Conservation (phyloP, 345 rosid species). For the Odontarrhena argentea region DNA sequence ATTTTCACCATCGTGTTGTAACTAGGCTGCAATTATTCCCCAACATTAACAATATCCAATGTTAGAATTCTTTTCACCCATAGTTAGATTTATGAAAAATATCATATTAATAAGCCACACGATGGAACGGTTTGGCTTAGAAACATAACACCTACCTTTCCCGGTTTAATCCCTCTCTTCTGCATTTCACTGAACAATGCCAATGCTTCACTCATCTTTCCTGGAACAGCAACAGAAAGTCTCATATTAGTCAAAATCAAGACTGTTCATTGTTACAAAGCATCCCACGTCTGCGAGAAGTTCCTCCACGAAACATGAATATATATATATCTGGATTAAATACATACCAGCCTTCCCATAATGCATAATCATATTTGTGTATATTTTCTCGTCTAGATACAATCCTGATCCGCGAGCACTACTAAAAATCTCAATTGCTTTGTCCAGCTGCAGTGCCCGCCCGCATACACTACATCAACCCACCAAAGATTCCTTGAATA, state of each 20-base stretch:
- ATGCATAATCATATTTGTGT: conserved; percentile 66
- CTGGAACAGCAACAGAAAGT: conserved; percentile 46
- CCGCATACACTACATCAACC: conserved; percentile 75
- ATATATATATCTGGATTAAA: neutral
- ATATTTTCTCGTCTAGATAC: conserved; percentile 74
- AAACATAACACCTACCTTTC: conserved; percentile 50
- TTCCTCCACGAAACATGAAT: neutral
- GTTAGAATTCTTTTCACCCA: neutral
- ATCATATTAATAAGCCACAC: neutral
- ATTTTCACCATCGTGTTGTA: conserved; percentile 65
- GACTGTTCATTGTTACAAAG: conserved; percentile 12
- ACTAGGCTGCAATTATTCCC: conserved; percentile 55
- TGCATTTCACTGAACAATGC: conserved; percentile 61
- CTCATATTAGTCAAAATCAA: conserved; percentile 12
- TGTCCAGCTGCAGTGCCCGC: conserved; percentile 58
- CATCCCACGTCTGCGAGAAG: neutral
- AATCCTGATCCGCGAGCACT: conserved; percentile 50
- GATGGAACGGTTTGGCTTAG: neutral
- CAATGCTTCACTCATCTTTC: conserved; percentile 62
- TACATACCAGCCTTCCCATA: conserved; percentile 75
- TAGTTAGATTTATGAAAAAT: neutral
- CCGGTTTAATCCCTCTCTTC: conserved; percentile 76
- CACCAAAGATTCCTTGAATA: conserved; percentile 27
- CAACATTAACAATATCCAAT: neutral
- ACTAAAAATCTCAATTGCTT: conserved; percentile 64